Evolutionary conservation across 2,329 filamentous ascomycete genomes (phyloP), one percentile per base, ranked within the genome.

Genomic region (Chaetomiaceae sp.): DNA sequence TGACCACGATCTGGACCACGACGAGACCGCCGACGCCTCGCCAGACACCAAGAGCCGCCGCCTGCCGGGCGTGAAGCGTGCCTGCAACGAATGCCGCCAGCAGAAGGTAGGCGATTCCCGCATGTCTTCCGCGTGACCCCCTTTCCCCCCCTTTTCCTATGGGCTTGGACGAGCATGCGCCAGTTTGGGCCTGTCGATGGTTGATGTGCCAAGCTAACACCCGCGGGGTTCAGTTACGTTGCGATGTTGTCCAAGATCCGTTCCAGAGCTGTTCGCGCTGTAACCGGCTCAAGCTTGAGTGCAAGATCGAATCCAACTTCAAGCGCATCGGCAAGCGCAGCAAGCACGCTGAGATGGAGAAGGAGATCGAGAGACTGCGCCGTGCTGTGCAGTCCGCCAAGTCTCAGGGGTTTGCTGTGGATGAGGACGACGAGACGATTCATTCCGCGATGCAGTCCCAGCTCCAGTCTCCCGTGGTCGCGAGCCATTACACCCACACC

Each of bases 261-360:
- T 90, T 89, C 64, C 78, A 81, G 58, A 80, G 79, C 58, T 93
- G 87, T 69, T 82, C 82, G 44, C 77, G 87, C 47, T 93, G 87
- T 68, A 79, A 79, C 62, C 86, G 88, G 58, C 78, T 90, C 60
- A 86, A 85, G 66, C 81, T 91, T 51, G 79, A 83, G 51, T 93
- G 87, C 73, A 87, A 88, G 65, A 91, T 93, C 65, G 86, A 91
- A 65, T 86, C 84, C 59, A 88, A 89, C 65, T 91, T 91, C 69
- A 90, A 89, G 74, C 82, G 86, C 57, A 74, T 90, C 15, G 65
- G 86, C 53, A 93, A 93, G 71, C 78, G 86, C 34, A 86, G 81
- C 54, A 86, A 87, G 63, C 86, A 91, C 65, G 86, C 86, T 59
- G 86, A 90, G 67, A 90, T 90, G 85, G 86, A 88, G 62, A 85